These are phyloP conservation scores for Furcasterigmium furcatum DNA, from an alignment of 2,329 filamentous ascomycete species.

Conservation along the genomic window DNA sequence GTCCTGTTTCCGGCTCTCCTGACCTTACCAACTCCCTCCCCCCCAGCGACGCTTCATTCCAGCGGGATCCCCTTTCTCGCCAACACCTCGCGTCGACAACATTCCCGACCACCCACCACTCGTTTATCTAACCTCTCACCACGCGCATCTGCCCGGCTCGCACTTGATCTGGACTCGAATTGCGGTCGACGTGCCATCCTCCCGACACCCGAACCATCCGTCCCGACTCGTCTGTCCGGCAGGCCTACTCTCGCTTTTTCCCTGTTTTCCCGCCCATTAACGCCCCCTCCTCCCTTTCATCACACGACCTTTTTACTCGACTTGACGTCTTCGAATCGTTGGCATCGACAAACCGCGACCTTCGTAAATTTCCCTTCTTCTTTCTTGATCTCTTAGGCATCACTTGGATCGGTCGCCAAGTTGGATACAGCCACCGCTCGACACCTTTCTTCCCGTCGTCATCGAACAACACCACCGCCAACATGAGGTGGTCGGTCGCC, in stretches of 20 bases:
- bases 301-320: neutral
- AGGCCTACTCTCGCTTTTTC: constrained; percentile 3
- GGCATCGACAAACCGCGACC: neutral
- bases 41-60: neutral
- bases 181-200: too few species aligned
- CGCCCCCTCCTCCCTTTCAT: neutral
- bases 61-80: neutral
- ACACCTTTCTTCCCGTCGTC: neutral
- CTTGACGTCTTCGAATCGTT: neutral
- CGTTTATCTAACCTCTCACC: neutral
- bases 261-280: neutral
- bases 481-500: constrained; percentile 43
- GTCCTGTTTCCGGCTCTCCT: neutral
- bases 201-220: neutral
- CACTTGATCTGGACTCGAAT: too few species aligned
- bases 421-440: neutral
- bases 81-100: neutral
- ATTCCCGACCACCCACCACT: neutral
- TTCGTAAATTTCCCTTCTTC: too few species aligned
- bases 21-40: neutral
- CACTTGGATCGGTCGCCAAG: neutral
- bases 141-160: too few species aligned
- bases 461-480: constrained; percentile 15
- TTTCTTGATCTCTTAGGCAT: too few species aligned
- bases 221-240: neutral